These are phyloP conservation scores for Fistulifera pelliculosa DNA, from an alignment of 108 stramenopile genomes.

Conservation along the genomic window DNA sequence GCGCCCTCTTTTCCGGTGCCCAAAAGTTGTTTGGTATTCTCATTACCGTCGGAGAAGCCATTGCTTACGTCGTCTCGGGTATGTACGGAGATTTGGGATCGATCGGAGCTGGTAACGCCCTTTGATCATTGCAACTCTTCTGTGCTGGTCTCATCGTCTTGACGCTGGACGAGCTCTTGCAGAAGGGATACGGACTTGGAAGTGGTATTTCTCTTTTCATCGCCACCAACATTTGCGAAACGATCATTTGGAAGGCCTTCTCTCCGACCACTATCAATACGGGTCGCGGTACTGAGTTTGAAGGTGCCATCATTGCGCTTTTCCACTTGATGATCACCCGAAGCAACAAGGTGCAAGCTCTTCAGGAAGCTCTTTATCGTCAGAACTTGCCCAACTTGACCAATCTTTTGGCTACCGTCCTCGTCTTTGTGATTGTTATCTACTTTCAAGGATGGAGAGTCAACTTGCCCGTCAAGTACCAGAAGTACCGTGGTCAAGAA, in stretches of 20 bases:
- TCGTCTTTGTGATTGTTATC: constrained; percentile 96
- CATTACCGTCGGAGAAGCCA: constrained; percentile 98
- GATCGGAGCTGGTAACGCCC: constrained; percentile 95
- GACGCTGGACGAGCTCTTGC: constrained; percentile 97
- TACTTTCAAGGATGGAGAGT: constrained; percentile 99
- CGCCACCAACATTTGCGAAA: constrained; percentile 99
- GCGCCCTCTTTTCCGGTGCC: constrained; percentile 94
- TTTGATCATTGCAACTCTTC: constrained; percentile 96
- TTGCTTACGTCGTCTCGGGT: constrained; percentile 97
- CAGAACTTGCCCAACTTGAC: constrained; percentile 98
- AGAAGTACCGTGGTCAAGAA: constrained; percentile 94
- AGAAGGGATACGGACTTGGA: constrained; percentile 99
- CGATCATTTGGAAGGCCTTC: constrained; percentile 99
- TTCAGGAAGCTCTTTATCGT: constrained; percentile 94
- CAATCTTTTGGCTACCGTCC: constrained; percentile 91
- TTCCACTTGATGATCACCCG: constrained; percentile 96
- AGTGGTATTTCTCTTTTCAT: constrained; percentile 98
- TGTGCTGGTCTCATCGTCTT: constrained; percentile 97
- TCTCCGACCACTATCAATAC: constrained; percentile 99
- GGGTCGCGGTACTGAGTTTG: constrained; percentile 98
- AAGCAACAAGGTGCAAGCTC: constrained; percentile 89
- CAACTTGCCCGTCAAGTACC: constrained; percentile 96
- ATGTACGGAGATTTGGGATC: constrained; percentile 96
- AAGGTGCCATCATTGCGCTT: constrained; percentile 97
- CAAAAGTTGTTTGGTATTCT: constrained; percentile 99